Conservation (phyloP, 805 yeast genomes). For the Candida insectalens region DNA sequence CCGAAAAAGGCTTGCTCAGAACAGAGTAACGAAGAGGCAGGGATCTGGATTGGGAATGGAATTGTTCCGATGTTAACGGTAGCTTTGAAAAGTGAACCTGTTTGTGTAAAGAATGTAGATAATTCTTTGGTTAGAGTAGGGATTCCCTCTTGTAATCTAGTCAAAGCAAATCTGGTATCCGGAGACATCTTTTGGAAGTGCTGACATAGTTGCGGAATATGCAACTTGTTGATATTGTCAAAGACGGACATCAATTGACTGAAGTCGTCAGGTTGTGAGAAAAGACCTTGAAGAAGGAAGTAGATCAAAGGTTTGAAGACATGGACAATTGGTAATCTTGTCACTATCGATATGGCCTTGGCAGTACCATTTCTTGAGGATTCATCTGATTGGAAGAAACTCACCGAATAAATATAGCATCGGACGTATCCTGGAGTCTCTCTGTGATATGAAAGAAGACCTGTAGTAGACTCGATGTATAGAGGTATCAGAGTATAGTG, state of each 20-base stretch:
- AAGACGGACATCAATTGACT: constrained; percentile 7
- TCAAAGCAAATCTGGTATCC: constrained; percentile 13
- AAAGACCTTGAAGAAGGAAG: constrained; percentile 34
- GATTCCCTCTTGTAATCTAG: constrained; percentile 12
- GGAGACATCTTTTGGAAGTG: constrained; percentile 7
- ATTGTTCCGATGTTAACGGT: constrained; percentile 9
- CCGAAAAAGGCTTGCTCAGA: constrained; percentile 21
- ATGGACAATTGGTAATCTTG: constrained; percentile 33
- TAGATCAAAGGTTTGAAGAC: constrained; percentile 39
- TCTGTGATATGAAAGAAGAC: constrained; percentile 10
- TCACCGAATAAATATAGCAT: constrained; percentile 20
- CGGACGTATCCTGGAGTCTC: constrained; percentile 7
- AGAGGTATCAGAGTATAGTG: constrained; percentile 50
- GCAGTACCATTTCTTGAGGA: constrained; percentile 30
- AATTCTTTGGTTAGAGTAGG: constrained; percentile 5
- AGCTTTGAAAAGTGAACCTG: constrained; percentile 14
- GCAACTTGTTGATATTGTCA: constrained; percentile 12
- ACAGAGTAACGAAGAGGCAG: constrained; percentile 17
- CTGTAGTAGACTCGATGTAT: constrained; percentile 21
- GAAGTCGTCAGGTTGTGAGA: constrained; percentile 9
- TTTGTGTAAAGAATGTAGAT: constrained; percentile 6
- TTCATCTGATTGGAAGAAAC: constrained; percentile 20
- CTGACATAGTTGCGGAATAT: constrained; percentile 20
- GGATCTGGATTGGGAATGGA: constrained; percentile 23
- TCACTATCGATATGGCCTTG: constrained; percentile 37